Evolutionary conservation across 208 protist species (phyloP), one percentile per base, ranked within the genome.

Genomic region (Leishmania turanica): DNA sequence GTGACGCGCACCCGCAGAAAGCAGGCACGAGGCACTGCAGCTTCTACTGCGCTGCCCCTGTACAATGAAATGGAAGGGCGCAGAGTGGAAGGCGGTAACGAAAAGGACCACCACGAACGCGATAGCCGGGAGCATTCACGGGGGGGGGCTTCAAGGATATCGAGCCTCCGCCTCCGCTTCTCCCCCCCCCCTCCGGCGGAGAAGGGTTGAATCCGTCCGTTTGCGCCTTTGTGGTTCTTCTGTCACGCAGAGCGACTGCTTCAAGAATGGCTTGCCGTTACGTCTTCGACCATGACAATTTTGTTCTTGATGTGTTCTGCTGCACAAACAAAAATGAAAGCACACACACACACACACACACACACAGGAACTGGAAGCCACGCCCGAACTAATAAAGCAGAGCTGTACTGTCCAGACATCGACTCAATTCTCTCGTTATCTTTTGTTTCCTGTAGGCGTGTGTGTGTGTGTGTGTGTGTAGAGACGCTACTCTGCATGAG

Each of bases 291-390:
- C 0, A 24, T 7, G 24, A n/a, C 24, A 0, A n/a, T 62, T 54
- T 62, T 62, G 56, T 31, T 62, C 15, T 8, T 1, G 53, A 11
- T n/a, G 7, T n/a, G 19, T 11, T 62, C 56, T 62, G 24, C 56
- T n/a, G 3, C n/a, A 40, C 8, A 31, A n/a, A 11, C 13, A 37
- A 4, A 17, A 65, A 11, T 13, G 2, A n/a, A 37, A 40, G n/a
- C n/a, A n/a, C n/a, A n/a, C n/a, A n/a, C n/a, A n/a, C n/a, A 3
- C 5, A 65, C 0, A 9, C 2, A 42, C 0, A 13, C 0, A 37
- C 34, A 6, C 17, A 0, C 9, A 54, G 19, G 51, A 54, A 15
- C 51, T 54, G 51, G 3, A 54, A 19, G 15, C 17, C 51, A 54
- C 17, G 15, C 51, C 51, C 51, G 51, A 54, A 54, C 51, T 3